Percentiles rank a stretch among this genome's conserved stretches.
phyloP scores from a whole-genome alignment of 2,329 filamentous ascomycete species.

The Calcarisporium arbuscula region DNA sequence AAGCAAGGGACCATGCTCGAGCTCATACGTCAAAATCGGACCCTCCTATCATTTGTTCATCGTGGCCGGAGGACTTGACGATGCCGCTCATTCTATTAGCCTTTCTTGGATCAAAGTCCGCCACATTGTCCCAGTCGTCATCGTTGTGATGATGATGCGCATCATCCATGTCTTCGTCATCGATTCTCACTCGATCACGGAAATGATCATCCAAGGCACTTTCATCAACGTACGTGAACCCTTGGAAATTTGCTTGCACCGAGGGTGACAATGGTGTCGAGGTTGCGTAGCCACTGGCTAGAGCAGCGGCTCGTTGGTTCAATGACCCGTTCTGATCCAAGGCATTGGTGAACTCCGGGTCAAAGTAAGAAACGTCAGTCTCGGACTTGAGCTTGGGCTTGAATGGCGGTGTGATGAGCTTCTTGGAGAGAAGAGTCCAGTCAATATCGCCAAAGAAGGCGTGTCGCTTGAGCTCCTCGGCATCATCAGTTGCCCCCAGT shows the following conservation, averaged over 20 bases:
- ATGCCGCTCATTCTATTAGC: constrained; percentile 60
- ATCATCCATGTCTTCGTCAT: constrained; percentile 58
- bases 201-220: constrained; percentile 88
- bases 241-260: constrained; percentile 96
- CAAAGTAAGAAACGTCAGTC: constrained; percentile 95
- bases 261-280: constrained; percentile 91
- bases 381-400: constrained; percentile 96
- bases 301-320: constrained; percentile 81
- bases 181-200: constrained; percentile 40
- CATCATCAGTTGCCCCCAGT: constrained; percentile 83
- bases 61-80: constrained; percentile 48
- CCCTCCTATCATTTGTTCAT: constrained; percentile 58
- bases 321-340: constrained; percentile 80
- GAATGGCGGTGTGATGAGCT: constrained; percentile 92
- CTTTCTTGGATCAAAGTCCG: constrained; percentile 46
- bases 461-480: constrained; percentile 88
- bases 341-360: constrained; percentile 96
- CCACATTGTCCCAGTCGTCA: constrained; percentile 53
- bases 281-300: constrained; percentile 79
- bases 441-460: constrained; percentile 93
- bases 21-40: constrained; percentile 58
- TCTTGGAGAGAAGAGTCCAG: constrained; percentile 82
- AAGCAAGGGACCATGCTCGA: too few species aligned
- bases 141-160: constrained; percentile 34
- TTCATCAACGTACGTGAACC: constrained; percentile 98